A percentile compares a stretch with the other conserved stretches of the same genome.
phyloP scores from a whole-genome alignment of 768 basidiomycete species.

The Boletus sp. region DNA sequence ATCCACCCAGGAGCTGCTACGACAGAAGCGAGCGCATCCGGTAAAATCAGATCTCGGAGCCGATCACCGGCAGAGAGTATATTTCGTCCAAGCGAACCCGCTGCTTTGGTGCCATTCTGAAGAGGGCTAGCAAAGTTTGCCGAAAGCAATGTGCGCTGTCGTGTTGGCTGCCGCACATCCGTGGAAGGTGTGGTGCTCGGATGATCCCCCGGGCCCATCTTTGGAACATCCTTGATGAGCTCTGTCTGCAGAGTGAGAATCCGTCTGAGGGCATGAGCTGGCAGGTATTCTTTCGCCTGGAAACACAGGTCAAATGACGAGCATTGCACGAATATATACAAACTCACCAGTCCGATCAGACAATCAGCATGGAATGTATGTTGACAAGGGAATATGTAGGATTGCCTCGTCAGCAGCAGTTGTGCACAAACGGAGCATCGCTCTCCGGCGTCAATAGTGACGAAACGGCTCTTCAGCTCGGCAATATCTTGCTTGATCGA shows the following conservation, averaged over 20 bases:
- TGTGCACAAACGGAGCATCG: conserved; percentile 80
- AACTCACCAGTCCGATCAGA: conserved; percentile 84
- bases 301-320: conserved; percentile 1
- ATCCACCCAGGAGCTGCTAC: conserved; percentile 81
- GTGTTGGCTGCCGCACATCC: conserved; percentile 42
- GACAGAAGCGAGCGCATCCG: conserved; percentile 85
- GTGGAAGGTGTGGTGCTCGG: conserved; percentile 33
- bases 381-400: conserved; percentile 98
- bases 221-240: conserved; percentile 58
- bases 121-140: conserved; percentile 64
- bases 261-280: conserved; percentile 75
- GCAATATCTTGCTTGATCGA: conserved; percentile 91
- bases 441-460: conserved; percentile 87
- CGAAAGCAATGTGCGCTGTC: conserved; percentile 70
- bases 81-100: conserved; percentile 71
- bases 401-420: conserved; percentile 81
- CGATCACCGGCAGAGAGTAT: conserved; percentile 87
- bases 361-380: conserved; percentile 98
- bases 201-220: conserved; percentile 33
- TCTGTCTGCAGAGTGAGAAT: conserved; percentile 86
- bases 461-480: conserved; percentile 82
- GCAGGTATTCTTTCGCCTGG: conserved; percentile 90
- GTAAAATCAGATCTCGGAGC: conserved; percentile 88
- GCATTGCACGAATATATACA: not conserved
- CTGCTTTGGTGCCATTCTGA: conserved; percentile 63